Percentiles rank a stretch among this genome's conserved stretches.
phyloP scores from a whole-genome alignment of 176 grass and related monocot genomes.

The Aegilops speltoides region DNA sequence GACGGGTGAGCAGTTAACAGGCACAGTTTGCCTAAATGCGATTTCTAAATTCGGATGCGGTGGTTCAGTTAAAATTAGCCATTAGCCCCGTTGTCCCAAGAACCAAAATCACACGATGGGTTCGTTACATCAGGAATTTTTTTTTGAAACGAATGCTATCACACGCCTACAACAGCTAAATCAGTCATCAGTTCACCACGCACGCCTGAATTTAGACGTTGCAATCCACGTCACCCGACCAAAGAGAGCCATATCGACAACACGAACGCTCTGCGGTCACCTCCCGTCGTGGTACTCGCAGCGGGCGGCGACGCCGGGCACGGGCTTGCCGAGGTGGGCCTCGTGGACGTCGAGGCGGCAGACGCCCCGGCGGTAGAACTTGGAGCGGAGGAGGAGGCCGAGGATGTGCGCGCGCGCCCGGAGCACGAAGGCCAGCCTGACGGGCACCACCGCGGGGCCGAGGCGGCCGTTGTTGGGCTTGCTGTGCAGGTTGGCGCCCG shows the following conservation, averaged over 20 bases:
- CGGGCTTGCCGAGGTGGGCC: conserved; percentile 49
- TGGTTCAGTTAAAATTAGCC: background rate
- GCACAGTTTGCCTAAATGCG: too few relatives aligned
- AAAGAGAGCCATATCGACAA: background rate
- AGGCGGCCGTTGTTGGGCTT: conserved; percentile 68
- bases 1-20: background rate
- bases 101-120: background rate
- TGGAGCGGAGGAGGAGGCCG: conserved; percentile 79
- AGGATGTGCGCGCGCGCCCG: conserved; percentile 87
- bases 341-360: conserved; percentile 63
- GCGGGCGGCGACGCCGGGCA: conserved; percentile 22
- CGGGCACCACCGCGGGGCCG: conserved; percentile 59
- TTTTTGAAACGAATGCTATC: background rate
- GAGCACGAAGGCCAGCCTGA: conserved; percentile 62
- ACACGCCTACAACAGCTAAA: background rate
- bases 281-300: conserved; percentile 74
- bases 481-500: conserved; percentile 68
- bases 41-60: background rate
- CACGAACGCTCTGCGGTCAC: background rate
- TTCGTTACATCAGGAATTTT: too few relatives aligned
- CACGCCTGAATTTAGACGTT: background rate
- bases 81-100: background rate
- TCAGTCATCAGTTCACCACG: background rate
- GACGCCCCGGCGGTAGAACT: conserved; percentile 83
- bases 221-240: background rate